Evolutionary conservation across 176 grass and related monocot genomes (phyloP).

Genomic region (Aegilops tauschii): DNA sequence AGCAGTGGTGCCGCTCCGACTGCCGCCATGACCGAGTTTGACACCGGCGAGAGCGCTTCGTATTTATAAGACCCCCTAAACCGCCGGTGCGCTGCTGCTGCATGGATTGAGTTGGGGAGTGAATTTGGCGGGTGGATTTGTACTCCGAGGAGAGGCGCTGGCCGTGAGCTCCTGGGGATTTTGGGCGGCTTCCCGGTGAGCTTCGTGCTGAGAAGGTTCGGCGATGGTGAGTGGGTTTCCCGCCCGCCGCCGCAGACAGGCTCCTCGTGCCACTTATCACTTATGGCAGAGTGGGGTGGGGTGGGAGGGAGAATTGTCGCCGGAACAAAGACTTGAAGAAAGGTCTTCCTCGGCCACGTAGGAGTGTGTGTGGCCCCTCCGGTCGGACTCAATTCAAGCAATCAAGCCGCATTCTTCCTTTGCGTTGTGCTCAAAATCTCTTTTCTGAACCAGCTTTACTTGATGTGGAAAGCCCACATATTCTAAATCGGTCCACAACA

Average conservation of each 20-base stretch:
- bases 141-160: neutral
- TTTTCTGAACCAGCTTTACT: neutral
- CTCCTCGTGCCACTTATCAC: neutral
- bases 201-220: conserved; percentile 58
- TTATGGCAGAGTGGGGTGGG: neutral
- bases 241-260: conserved; percentile 31
- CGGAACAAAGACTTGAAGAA: conserved; percentile 2
- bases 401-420: conserved; percentile 25
- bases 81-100: conserved; percentile 10
- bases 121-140: conserved; percentile 22
- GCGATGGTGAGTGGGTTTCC: conserved; percentile 35
- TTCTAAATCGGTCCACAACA: neutral
- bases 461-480: neutral
- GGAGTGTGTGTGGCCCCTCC: neutral
- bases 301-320: conserved; percentile 19
- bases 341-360: conserved; percentile 39
- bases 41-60: conserved; percentile 20
- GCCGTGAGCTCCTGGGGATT: neutral
- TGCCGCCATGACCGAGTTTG: conserved; percentile 47
- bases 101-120: conserved; percentile 21
- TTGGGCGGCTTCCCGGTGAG: conserved; percentile 46
- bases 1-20: conserved; percentile 47
- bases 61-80: conserved; percentile 45
- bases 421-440: neutral
- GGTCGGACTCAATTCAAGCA: conserved; percentile 11